phyloP scores from a whole-genome alignment of 768 basidiomycete species.

The Sistotremastrum niveocremeum region DNA sequence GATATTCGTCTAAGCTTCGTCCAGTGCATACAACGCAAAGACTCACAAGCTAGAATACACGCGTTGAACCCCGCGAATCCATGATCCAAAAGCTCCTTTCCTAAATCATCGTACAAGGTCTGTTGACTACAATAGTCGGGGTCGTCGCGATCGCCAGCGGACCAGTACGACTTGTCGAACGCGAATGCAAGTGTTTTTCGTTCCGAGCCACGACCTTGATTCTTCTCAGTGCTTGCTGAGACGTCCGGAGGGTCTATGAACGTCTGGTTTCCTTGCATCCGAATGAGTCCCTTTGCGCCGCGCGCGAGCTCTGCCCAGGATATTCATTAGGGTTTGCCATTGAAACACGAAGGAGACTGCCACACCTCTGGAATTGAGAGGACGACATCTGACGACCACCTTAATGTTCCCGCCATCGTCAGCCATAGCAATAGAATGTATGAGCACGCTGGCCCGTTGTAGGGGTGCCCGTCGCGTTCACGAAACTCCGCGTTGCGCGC shows the following conservation, averaged over 20 bases:
- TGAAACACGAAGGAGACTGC: constrained; percentile 4
- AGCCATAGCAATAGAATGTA: constrained; percentile 1
- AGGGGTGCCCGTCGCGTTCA: too few relatives aligned
- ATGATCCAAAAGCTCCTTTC: constrained; percentile 88
- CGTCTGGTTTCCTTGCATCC: constrained; percentile 91
- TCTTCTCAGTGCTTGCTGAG: constrained; percentile 35
- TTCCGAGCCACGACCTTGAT: constrained; percentile 74
- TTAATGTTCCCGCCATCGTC: constrained; percentile 59
- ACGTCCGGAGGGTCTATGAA: constrained; percentile 80
- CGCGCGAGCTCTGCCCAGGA: constrained; percentile 63
- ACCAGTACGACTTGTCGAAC: constrained; percentile 98
- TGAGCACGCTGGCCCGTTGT: too few relatives aligned
- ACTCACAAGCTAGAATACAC: constrained; percentile 97
- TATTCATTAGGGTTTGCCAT: constrained; percentile 1
- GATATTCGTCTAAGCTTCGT: constrained; percentile 4
- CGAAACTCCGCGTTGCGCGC: too few relatives aligned
- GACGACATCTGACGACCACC: constrained; percentile 90
- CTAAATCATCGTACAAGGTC: constrained; percentile 88
- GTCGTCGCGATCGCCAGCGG: constrained; percentile 80
- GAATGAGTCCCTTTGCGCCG: constrained; percentile 87
- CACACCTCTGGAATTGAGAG: constrained; percentile 88
- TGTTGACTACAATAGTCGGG: constrained; percentile 87
- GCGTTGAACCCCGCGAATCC: constrained; percentile 95
- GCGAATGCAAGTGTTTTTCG: constrained; percentile 83
- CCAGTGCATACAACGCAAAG: neutral